These are phyloP conservation scores for Tuber aestivum DNA, from an alignment of 495 filamentous ascomycete genomes.

Conservation along the genomic window DNA sequence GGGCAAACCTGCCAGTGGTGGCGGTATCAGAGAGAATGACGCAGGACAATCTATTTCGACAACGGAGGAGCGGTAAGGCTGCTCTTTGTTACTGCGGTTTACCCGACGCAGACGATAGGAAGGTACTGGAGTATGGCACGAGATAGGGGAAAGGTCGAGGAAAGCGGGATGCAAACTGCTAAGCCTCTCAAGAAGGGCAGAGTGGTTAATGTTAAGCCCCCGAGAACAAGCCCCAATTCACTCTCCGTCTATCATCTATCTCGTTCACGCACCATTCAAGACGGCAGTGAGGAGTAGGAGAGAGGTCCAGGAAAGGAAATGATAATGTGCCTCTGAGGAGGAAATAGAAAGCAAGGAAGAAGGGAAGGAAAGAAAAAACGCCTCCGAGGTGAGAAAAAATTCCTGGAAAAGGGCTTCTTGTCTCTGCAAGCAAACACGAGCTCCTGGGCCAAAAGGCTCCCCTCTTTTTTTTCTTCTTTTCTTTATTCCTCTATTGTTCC, in stretches of 20 bases:
- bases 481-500: background rate
- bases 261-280: background rate
- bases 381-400: background rate
- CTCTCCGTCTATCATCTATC: background rate
- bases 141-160: background rate
- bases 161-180: background rate
- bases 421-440: background rate
- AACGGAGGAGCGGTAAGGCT: background rate
- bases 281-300: background rate
- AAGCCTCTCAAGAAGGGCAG: background rate
- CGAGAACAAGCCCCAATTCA: background rate
- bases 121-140: background rate
- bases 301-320: background rate
- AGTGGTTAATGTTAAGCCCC: background rate
- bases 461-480: background rate
- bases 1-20: background rate
- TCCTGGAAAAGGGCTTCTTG: background rate
- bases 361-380: background rate
- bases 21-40: background rate
- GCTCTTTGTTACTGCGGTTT: background rate
- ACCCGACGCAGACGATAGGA: background rate
- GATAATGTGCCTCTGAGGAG: background rate
- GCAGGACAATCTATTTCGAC: slow-evolving; percentile 1
- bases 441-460: background rate
- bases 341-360: background rate